Conservation (phyloP, 768 basidiomycete species). For the Phlebiopsis flavidoalba region DNA sequence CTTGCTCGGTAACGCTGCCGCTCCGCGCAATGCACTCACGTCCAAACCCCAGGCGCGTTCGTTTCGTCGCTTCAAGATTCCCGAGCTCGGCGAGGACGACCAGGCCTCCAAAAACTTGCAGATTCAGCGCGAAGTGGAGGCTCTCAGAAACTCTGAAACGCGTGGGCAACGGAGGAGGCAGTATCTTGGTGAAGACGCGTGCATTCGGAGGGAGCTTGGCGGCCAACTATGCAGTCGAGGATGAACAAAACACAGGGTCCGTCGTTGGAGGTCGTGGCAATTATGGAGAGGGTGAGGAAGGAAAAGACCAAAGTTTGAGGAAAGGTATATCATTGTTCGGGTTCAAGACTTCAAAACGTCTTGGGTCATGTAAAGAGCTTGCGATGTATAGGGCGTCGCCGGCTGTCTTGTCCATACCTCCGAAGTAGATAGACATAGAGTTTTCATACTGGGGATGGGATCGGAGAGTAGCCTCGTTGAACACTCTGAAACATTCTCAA, state of each 20-base stretch:
- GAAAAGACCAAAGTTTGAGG: not conserved
- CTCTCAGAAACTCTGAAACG: constrained; percentile 1
- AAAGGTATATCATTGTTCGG: not conserved
- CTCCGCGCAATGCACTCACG: not conserved
- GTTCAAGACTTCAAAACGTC: not conserved
- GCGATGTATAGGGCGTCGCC: too few species aligned
- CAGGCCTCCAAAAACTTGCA: not conserved
- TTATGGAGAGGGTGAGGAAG: not conserved
- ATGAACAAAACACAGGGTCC: not conserved
- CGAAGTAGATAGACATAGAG: too few species aligned
- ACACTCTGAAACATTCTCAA: not conserved
- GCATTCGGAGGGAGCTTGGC: constrained; percentile 2
- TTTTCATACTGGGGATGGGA: not conserved
- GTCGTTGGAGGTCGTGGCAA: not conserved
- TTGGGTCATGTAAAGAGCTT: not conserved
- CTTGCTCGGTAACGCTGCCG: not conserved
- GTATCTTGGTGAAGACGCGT: not conserved
- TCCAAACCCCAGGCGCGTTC: not conserved
- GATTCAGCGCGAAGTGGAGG: constrained; percentile 8
- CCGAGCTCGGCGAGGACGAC: not conserved
- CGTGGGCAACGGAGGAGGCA: not conserved
- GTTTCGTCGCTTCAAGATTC: constrained; percentile 1
- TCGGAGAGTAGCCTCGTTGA: not conserved
- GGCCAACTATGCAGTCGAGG: not conserved
- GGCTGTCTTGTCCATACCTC: too few species aligned